These are phyloP conservation scores for Entomortierella chlamydospora DNA, from an alignment of 192 early-diverging fungal genomes.

Conservation along the genomic window DNA sequence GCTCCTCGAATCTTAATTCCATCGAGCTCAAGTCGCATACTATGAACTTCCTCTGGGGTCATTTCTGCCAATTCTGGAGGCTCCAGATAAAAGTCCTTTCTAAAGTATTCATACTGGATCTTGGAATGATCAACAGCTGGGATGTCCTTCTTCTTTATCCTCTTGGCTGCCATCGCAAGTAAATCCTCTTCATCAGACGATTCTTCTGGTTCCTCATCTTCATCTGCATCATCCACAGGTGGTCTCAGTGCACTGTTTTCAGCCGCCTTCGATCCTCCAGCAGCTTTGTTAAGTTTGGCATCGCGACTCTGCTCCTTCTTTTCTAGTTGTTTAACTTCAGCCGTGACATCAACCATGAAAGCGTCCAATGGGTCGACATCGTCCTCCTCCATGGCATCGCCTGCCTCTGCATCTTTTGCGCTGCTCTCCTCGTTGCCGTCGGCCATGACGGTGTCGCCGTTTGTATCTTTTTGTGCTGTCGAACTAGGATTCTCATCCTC, in stretches of 20 bases:
- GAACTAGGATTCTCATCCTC: conserved; percentile 57
- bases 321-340: conserved; percentile 76
- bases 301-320: conserved; percentile 65
- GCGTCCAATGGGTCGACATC: conserved; percentile 83
- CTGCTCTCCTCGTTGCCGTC: conserved; percentile 10
- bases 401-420: conserved; percentile 4
- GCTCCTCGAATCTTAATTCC: conserved; percentile 93
- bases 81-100: conserved; percentile 96
- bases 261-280: conserved; percentile 10
- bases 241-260: conserved; percentile 10
- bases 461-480: conserved; percentile 9
- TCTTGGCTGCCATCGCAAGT: conserved; percentile 83
- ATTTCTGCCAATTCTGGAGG: conserved; percentile 88
- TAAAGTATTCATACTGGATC: conserved; percentile 88
- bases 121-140: conserved; percentile 86
- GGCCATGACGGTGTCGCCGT: conserved; percentile 37
- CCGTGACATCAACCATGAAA: conserved; percentile 88
- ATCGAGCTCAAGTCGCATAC: conserved; percentile 85
- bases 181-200: conserved; percentile 77
- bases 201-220: conserved; percentile 63
- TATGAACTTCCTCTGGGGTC: conserved; percentile 86
- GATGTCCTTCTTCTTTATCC: conserved; percentile 92
- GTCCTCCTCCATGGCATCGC: conserved; percentile 57
- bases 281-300: conserved; percentile 32
- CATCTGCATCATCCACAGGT: conserved; percentile 50